Base-by-base conservation (phyloP, 1,284 basidiomycete species). In the Irpex rosettiformis region DNA sequence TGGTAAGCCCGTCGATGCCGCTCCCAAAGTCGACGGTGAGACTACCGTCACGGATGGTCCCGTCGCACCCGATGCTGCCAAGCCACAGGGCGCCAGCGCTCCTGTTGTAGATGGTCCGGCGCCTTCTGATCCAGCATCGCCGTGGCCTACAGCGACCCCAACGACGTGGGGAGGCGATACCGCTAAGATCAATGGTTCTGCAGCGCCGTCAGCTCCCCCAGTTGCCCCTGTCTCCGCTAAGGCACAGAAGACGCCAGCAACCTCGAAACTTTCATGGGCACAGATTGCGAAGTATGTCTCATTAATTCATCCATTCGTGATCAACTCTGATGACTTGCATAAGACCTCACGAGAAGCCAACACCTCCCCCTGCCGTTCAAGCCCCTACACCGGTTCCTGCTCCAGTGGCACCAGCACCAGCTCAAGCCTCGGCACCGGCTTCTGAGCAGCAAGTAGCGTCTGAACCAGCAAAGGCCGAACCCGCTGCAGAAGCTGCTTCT, bases 221-320 rank as follows among this genome's bases (percentile, higher is more conserved):
- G 67, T 70, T 62, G 28, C 69, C 47, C 59, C 64, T 48, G 59
- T 60, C 7, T 53, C 68, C 52, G 62, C 65, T 28, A 75, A 73
- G 60, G 68, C 64, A 7, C 70, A 75, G n/a, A 89, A 84, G 73
- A 77, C 79, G 5, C 86, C 87, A 52, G 82, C 84, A 30, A 86
- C 83, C 10, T 83, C 86, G 10, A 89, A 90, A 74, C 71, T 88
- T 58, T 90, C 90, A 42, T 91, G 89, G 89, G 89, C 89, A 22
- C 86, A 92, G 67, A 79, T 92, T 69, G 89, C 89, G 86, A 69
- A 18, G 80, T 76, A 52, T 24, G 52, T 18, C 3, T 40, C 5
- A 37, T 30, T 21, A 52, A 40, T 18, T 62, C 53, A 48, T 29
- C 16, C 30, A 42, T 11, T 29, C 27, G 37, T 13, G 21, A n/a